phyloP scores from a whole-genome alignment of 805 yeast genomes.

The Ogataea saltuana region DNA sequence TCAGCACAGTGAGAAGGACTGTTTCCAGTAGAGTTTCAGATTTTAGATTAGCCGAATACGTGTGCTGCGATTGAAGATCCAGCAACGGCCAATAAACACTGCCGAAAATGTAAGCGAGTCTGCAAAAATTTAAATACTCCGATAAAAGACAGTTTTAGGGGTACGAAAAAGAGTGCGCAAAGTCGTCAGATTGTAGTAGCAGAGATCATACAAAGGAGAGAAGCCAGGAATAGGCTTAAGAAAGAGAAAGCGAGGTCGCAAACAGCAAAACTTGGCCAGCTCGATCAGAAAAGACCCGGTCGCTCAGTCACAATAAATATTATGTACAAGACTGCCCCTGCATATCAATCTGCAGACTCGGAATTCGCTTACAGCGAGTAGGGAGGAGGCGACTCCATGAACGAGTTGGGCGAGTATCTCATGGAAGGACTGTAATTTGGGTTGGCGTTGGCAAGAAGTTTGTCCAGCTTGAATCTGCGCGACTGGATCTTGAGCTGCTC shows the following conservation, averaged over 20 bases:
- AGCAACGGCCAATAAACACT: conserved; percentile 1
- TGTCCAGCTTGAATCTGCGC: conserved; percentile 31
- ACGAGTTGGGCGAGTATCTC: conserved; percentile 10
- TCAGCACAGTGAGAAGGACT: too few relatives aligned
- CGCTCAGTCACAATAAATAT: conserved; percentile 4
- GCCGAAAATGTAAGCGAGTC: neutral
- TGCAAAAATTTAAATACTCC: neutral
- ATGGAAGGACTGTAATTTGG: conserved; percentile 8
- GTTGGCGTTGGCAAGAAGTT: conserved; percentile 22
- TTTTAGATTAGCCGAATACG: too few relatives aligned
- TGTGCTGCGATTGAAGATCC: too few relatives aligned
- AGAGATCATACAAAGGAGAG: conserved; percentile 3
- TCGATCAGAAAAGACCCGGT: too few relatives aligned
- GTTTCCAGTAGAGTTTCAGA: too few relatives aligned
- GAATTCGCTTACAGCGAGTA: conserved; percentile 22
- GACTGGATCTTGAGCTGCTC: conserved; percentile 29
- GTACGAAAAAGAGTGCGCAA: too few relatives aligned
- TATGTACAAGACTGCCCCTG: conserved; percentile 5
- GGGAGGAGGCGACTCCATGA: conserved; percentile 28
- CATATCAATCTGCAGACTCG: neutral
- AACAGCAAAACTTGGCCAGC: neutral
- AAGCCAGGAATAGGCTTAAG: neutral
- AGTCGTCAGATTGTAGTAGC: conserved; percentile 4
- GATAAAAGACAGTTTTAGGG: conserved; percentile 4
- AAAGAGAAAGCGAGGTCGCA: neutral